phyloP scores from a whole-genome alignment of 805 yeast species.

The Candida maesae region DNA sequence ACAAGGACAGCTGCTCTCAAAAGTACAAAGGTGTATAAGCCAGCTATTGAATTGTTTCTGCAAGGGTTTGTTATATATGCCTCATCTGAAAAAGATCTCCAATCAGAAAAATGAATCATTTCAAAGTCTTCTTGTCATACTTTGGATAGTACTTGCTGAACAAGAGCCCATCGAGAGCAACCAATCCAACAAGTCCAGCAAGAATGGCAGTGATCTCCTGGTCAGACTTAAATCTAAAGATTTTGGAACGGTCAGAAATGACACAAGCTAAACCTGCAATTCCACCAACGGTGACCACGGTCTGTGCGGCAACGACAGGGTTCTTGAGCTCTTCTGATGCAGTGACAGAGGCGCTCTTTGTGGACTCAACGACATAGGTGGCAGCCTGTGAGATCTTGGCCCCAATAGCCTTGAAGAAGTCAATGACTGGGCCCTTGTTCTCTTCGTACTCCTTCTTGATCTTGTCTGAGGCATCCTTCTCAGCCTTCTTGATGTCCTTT shows the following conservation, averaged over 20 bases:
- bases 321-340: constrained; percentile 47
- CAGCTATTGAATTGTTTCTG: no score
- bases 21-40: no score
- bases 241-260: constrained; percentile 47
- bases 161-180: constrained; percentile 50
- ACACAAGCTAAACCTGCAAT: constrained; percentile 46
- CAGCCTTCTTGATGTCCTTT: constrained; percentile 29
- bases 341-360: constrained; percentile 20
- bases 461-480: constrained; percentile 32
- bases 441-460: constrained; percentile 31
- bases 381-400: constrained; percentile 23
- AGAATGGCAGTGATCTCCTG: constrained; percentile 47
- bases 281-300: constrained; percentile 45
- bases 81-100: no score
- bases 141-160: constrained; percentile 52
- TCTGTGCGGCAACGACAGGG: constrained; percentile 58
- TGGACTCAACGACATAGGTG: constrained; percentile 18
- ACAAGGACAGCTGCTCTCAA: no score
- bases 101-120: no score
- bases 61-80: no score
- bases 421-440: constrained; percentile 26
- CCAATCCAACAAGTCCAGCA: constrained; percentile 49
- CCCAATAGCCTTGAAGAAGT: constrained; percentile 19
- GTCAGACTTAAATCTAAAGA: constrained; percentile 41
- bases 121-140: constrained; percentile 39